These are phyloP conservation scores for Pogostemon cablin DNA, from an alignment of 257 asterid genomes.

Conservation along the genomic window DNA sequence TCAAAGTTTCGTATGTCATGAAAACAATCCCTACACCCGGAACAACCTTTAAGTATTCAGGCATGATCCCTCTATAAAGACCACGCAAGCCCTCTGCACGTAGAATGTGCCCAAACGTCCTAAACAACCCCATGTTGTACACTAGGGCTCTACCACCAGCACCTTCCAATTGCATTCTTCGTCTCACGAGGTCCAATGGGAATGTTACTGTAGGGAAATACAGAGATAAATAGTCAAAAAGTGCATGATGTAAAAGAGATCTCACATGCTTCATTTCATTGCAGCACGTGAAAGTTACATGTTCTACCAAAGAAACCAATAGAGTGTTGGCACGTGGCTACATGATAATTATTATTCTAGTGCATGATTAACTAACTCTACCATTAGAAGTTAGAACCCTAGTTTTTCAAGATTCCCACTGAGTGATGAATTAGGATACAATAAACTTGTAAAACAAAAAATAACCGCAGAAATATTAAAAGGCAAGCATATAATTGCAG, in stretches of 20 bases:
- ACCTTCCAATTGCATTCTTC: slow-evolving; percentile 97
- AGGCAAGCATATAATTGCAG: not conserved
- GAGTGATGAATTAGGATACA: not conserved
- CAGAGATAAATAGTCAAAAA: not conserved
- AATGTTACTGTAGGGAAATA: slow-evolving; percentile 63
- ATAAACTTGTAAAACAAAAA: too few species aligned
- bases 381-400: not conserved
- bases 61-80: slow-evolving; percentile 88
- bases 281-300: not conserved
- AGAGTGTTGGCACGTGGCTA: not conserved
- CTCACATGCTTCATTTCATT: not conserved
- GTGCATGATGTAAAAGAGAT: not conserved
- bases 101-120: slow-evolving; percentile 68
- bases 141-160: slow-evolving; percentile 84
- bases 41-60: slow-evolving; percentile 92
- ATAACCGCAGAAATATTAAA: not conserved
- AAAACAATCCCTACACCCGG: slow-evolving; percentile 93
- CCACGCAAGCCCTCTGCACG: slow-evolving; percentile 76
- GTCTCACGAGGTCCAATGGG: slow-evolving; percentile 92
- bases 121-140: slow-evolving; percentile 71
- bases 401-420: not conserved
- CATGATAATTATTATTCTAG: too few species aligned
- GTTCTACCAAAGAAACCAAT: too few species aligned
- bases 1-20: slow-evolving; percentile 91
- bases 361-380: not conserved